These are phyloP conservation scores for Ophiostoma triangulosporum DNA, from an alignment of 2,329 filamentous ascomycete genomes.

Conservation along the genomic window DNA sequence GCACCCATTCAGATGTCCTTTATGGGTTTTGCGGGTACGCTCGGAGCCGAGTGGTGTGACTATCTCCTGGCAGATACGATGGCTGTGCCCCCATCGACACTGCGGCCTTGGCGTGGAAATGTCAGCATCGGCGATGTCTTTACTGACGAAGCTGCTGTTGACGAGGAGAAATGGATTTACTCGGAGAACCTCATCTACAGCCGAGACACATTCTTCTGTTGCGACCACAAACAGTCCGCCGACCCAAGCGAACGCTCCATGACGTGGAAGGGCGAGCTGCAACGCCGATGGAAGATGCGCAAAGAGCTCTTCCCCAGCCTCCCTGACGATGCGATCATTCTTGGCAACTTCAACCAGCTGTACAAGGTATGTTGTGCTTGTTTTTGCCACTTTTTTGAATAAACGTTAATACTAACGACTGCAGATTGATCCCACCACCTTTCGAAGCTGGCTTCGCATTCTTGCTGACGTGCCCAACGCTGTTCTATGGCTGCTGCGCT, in stretches of 20 bases:
- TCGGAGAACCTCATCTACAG: slow-evolving; percentile 95
- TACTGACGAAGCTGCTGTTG: slow-evolving; percentile 50
- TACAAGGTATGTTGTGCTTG: slow-evolving; percentile 63
- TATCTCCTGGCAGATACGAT: slow-evolving; percentile 86
- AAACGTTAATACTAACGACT: background rate
- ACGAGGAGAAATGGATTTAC: slow-evolving; percentile 77
- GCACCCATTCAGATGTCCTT: slow-evolving; percentile 98
- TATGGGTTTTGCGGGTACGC: slow-evolving; percentile 94
- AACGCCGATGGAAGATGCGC: slow-evolving; percentile 78
- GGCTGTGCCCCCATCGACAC: slow-evolving; percentile 67
- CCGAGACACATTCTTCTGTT: slow-evolving; percentile 93
- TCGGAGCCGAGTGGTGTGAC: slow-evolving; percentile 97
- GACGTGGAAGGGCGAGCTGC: slow-evolving; percentile 74
- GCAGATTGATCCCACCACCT: slow-evolving; percentile 92
- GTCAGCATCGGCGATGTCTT: slow-evolving; percentile 59
- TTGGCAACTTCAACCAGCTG: slow-evolving; percentile 96
- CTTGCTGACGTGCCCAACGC: slow-evolving; percentile 74
- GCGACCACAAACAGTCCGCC: slow-evolving; percentile 86
- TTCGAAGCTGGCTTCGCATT: slow-evolving; percentile 90
- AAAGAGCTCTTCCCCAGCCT: slow-evolving; percentile 80
- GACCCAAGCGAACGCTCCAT: slow-evolving; percentile 45
- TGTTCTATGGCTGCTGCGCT: slow-evolving; percentile 89
- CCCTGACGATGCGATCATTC: slow-evolving; percentile 70
- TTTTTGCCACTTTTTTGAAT: background rate
- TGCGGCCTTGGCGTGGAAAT: slow-evolving; percentile 68